Conservation (phyloP, 768 basidiomycete genomes). For the Rhizopogon salebrosus region DNA sequence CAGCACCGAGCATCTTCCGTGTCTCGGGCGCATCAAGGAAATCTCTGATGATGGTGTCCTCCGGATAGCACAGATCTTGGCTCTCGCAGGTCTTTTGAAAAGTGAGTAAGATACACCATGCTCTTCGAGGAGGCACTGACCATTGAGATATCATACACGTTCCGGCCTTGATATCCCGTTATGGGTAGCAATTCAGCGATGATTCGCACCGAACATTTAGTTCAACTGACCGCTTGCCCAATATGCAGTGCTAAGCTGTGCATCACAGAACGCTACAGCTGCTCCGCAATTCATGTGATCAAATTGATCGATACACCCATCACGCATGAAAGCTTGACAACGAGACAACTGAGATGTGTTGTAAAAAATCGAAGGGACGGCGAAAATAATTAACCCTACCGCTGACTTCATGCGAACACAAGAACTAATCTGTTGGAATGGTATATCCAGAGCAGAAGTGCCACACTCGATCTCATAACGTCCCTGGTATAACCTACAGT, state of each 20-base stretch:
- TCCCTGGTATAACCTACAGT: constrained; percentile 32
- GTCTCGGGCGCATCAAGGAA: constrained; percentile 44
- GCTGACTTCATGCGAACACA: constrained; percentile 49
- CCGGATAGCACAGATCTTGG: constrained; percentile 33
- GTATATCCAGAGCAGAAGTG: constrained; percentile 43
- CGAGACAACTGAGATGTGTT: constrained; percentile 47
- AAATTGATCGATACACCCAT: constrained; percentile 56
- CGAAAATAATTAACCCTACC: constrained; percentile 28
- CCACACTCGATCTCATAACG: constrained; percentile 50
- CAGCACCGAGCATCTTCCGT: constrained; percentile 42
- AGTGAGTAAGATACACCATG: background rate
- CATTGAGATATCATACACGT: constrained; percentile 59
- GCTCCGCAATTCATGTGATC: constrained; percentile 66
- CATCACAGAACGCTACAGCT: constrained; percentile 61
- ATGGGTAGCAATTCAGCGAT: background rate
- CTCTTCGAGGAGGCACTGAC: constrained; percentile 11
- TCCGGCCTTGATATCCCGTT: constrained; percentile 28
- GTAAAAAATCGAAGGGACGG: background rate
- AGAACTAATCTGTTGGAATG: constrained; percentile 39
- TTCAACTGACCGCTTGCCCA: constrained; percentile 29
- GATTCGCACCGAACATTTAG: background rate
- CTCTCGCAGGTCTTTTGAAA: constrained; percentile 17
- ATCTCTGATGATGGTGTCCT: constrained; percentile 32
- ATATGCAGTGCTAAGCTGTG: constrained; percentile 42
- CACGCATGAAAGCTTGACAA: constrained; percentile 54